A percentile compares a stretch with the other conserved stretches of the same genome.
phyloP scores from a whole-genome alignment of 768 basidiomycete species.

The Boletus pseudopeckii region DNA sequence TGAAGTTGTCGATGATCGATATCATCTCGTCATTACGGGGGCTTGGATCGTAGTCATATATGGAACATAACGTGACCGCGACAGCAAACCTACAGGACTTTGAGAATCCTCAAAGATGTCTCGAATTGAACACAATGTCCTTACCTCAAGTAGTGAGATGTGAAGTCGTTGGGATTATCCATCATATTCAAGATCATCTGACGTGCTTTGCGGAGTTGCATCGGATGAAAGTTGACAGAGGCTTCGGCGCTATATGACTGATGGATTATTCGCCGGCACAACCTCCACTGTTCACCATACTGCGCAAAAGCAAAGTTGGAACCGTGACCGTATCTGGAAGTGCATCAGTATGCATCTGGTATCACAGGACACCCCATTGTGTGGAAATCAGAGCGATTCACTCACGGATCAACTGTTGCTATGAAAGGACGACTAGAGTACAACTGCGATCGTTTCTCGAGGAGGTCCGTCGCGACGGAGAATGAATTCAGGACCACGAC shows the following conservation, averaged over 20 bases:
- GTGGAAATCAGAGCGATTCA: not conserved
- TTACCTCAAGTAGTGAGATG: slow-evolving; percentile 11
- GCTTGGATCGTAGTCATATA: slow-evolving; percentile 21
- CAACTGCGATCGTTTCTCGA: slow-evolving; percentile 44
- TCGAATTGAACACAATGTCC: not conserved
- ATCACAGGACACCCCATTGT: not conserved
- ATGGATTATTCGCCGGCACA: slow-evolving; percentile 17
- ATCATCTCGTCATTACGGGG: slow-evolving; percentile 16
- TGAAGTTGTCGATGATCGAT: slow-evolving; percentile 8
- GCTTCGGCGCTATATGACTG: slow-evolving; percentile 6
- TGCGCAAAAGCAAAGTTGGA: slow-evolving; percentile 5
- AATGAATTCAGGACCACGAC: slow-evolving; percentile 45
- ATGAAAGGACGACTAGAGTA: slow-evolving; percentile 50
- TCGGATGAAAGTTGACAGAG: slow-evolving; percentile 1
- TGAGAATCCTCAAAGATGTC: not conserved
- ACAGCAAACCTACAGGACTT: slow-evolving; percentile 27
- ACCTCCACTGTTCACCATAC: slow-evolving; percentile 12
- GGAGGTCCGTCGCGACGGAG: slow-evolving; percentile 41
- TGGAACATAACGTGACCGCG: slow-evolving; percentile 24
- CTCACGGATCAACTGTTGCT: slow-evolving; percentile 17
- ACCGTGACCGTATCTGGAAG: slow-evolving; percentile 17
- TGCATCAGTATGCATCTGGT: not conserved
- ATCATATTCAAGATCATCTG: slow-evolving; percentile 7
- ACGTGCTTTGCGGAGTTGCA: slow-evolving; percentile 7
- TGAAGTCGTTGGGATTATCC: slow-evolving; percentile 2